Evolutionary conservation across 495 filamentous ascomycete genomes (phyloP).

Genomic region (Xylaria palmicola): DNA sequence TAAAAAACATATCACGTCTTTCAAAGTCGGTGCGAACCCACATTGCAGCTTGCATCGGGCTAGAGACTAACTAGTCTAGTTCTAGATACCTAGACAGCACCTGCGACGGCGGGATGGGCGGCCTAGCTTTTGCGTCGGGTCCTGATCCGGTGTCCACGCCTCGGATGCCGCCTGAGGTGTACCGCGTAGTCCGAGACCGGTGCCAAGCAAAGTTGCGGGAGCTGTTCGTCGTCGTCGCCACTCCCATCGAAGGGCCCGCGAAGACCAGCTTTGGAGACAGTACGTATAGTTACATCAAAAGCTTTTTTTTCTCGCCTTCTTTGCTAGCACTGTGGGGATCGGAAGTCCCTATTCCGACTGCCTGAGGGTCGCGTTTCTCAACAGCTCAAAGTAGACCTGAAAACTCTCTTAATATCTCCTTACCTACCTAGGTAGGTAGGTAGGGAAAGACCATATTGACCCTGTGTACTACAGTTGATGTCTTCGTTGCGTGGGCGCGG

Average conservation of each 20-base stretch:
- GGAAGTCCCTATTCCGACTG: neutral
- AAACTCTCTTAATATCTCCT: too few relatives aligned
- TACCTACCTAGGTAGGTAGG: neutral
- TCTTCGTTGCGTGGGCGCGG: slow-evolving; percentile 49
- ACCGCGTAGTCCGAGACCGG: slow-evolving; percentile 38
- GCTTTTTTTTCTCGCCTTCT: neutral
- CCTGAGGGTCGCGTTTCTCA: too few relatives aligned
- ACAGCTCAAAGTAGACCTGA: too few relatives aligned
- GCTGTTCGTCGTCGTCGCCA: slow-evolving; percentile 47
- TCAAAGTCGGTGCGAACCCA: too few relatives aligned
- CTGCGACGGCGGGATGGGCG: slow-evolving; percentile 49
- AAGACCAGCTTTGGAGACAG: slow-evolving; percentile 57
- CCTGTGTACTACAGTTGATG: slow-evolving; percentile 40
- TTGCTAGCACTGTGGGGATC: neutral
- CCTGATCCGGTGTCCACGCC: slow-evolving; percentile 50
- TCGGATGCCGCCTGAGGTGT: slow-evolving; percentile 54
- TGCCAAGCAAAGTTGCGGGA: slow-evolving; percentile 42
- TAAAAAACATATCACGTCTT: too few relatives aligned
- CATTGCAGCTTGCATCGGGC: neutral
- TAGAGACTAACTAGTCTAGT: neutral
- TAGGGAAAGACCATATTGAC: neutral
- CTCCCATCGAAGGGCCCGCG: slow-evolving; percentile 54
- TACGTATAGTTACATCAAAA: neutral
- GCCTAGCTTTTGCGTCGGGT: slow-evolving; percentile 51
- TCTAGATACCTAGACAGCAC: too few relatives aligned